These are phyloP conservation scores for Talaromyces funiculosus DNA, from an alignment of 2,329 filamentous ascomycete genomes.

Conservation along the genomic window DNA sequence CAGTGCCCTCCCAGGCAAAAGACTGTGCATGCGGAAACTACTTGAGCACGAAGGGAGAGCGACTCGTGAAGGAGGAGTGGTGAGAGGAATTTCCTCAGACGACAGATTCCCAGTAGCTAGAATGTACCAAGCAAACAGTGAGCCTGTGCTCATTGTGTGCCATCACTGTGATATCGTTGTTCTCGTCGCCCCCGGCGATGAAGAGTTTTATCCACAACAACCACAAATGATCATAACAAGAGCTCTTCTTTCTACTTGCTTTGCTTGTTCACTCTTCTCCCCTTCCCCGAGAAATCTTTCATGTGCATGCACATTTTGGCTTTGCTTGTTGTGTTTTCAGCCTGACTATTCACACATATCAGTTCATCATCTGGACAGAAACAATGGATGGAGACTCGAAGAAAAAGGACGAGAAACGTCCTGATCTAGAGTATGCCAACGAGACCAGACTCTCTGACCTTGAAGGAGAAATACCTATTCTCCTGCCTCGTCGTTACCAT, in stretches of 20 bases:
- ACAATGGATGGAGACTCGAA: neutral
- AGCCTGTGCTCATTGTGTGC: neutral
- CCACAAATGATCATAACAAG: neutral
- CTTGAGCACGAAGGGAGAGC: too few species aligned
- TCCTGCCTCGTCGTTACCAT: constrained; percentile 3
- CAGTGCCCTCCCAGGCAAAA: too few species aligned
- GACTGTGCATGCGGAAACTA: too few species aligned
- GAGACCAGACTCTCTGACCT: neutral
- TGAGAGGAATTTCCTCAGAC: too few species aligned
- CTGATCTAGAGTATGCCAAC: neutral
- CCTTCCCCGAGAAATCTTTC: neutral
- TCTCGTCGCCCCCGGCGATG: constrained; percentile 10
- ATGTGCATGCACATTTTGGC: neutral
- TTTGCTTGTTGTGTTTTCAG: neutral
- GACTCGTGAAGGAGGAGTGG: too few species aligned
- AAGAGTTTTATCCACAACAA: neutral
- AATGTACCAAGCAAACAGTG: neutral
- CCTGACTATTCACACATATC: neutral
- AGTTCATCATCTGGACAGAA: neutral
- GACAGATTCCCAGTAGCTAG: too few species aligned
- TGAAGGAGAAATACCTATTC: constrained; percentile 3
- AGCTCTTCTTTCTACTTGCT: neutral
- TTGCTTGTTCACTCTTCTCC: neutral
- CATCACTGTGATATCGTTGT: neutral
- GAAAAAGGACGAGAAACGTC: neutral